These are phyloP conservation scores for Rhizopogon sp. DNA, from an alignment of 768 basidiomycete genomes.

Conservation along the genomic window DNA sequence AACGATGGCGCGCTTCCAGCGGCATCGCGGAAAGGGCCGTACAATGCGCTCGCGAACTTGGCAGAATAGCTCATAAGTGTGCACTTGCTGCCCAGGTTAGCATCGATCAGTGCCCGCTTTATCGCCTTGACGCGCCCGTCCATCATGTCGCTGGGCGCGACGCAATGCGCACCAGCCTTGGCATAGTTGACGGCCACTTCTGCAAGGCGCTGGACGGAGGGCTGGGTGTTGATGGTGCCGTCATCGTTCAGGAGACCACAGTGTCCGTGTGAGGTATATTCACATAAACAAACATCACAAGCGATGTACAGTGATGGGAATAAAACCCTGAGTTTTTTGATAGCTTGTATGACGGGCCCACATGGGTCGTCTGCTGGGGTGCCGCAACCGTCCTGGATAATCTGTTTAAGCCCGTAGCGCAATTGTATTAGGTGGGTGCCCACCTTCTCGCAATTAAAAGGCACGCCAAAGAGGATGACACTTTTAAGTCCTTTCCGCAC, in stretches of 20 bases:
- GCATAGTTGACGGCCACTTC: constrained; percentile 92
- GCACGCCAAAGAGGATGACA: constrained; percentile 94
- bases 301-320: constrained; percentile 89
- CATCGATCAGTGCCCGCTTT: constrained; percentile 79
- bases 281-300: constrained; percentile 97
- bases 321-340: constrained; percentile 65
- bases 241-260: constrained; percentile 78
- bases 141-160: constrained; percentile 99
- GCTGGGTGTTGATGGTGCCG: constrained; percentile 70
- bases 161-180: constrained; percentile 92
- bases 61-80: constrained; percentile 96
- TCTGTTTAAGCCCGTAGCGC: neutral
- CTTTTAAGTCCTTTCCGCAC: constrained; percentile 86
- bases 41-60: constrained; percentile 93
- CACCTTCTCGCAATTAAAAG: constrained; percentile 72
- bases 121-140: constrained; percentile 91
- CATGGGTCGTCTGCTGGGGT: constrained; percentile 84
- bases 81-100: constrained; percentile 81
- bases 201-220: constrained; percentile 84
- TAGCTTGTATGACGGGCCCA: constrained; percentile 94
- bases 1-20: constrained; percentile 94
- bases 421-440: neutral
- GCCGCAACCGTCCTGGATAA: constrained; percentile 67
- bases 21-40: constrained; percentile 99
- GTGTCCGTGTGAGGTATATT: constrained; percentile 98